A percentile compares a stretch with the other conserved stretches of the same genome.
These are phyloP conservation scores for Apiotrichum domesticum DNA, from an alignment of 1,284 basidiomycete genomes.

Conservation along the genomic window DNA sequence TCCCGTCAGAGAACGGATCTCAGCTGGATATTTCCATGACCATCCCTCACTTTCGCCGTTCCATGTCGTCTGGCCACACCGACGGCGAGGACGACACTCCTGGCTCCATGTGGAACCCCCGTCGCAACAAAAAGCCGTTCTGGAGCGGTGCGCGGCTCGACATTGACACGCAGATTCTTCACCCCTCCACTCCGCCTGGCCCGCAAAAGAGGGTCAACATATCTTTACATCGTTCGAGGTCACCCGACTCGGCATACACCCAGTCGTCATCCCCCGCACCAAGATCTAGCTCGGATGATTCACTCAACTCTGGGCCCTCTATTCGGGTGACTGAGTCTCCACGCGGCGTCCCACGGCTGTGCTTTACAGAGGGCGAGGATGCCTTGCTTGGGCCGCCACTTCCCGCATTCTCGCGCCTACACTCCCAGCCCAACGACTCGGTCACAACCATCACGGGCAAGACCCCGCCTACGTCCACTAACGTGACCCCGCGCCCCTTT, in stretches of 20 bases:
- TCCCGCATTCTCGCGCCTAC: background rate
- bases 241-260: background rate
- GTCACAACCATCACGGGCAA: conserved; percentile 19
- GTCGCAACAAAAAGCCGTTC: background rate
- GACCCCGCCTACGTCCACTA: background rate
- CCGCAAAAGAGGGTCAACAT: too few relatives aligned
- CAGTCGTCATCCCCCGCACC: background rate
- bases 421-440: conserved; percentile 24
- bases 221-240: background rate
- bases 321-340: conserved; percentile 10
- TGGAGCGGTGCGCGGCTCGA: background rate
- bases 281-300: conserved; percentile 5
- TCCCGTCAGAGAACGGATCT: too few relatives aligned
- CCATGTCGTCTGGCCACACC: conserved; percentile 2
- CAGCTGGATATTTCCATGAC: background rate
- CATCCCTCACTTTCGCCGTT: background rate
- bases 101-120: background rate
- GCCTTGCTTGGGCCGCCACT: conserved; percentile 3
- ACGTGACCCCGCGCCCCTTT: background rate
- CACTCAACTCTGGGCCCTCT: conserved; percentile 5
- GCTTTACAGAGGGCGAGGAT: conserved; percentile 2
- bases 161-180: background rate
- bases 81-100: conserved; percentile 9
- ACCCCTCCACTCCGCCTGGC: too few relatives aligned
- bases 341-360: conserved; percentile 9